A percentile compares a stretch with the other conserved stretches of the same genome.
Evolutionary conservation across 371 early-diverging fungal species (phyloP).

Genomic region (Encephalitozoon hellem): DNA sequence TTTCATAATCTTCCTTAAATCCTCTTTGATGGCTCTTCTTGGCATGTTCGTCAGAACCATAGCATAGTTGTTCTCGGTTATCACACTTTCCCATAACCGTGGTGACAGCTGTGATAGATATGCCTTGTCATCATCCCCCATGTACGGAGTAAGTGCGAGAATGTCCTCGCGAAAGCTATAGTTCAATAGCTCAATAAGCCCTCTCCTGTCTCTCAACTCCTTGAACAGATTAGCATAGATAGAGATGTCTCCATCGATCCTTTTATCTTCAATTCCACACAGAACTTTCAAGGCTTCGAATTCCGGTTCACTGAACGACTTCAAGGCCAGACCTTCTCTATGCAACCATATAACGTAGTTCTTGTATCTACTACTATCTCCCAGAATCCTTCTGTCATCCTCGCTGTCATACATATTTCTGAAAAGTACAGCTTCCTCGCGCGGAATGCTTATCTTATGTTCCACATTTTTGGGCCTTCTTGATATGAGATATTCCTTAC

Average conservation of each 20-base stretch:
- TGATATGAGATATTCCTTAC: background rate
- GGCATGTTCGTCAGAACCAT: background rate
- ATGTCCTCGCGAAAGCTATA: background rate
- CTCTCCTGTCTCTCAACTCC: background rate
- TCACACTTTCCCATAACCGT: background rate
- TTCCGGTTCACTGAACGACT: background rate
- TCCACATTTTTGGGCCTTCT: background rate
- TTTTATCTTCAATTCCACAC: background rate
- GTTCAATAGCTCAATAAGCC: background rate
- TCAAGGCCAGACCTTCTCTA: background rate
- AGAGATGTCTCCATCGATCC: background rate
- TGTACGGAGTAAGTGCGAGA: background rate
- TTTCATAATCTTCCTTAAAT: constrained; percentile 3
- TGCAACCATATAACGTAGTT: constrained; percentile 16
- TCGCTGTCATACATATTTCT: background rate
- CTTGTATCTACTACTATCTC: background rate
- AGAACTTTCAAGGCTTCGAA: background rate
- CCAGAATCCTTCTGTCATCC: constrained; percentile 10
- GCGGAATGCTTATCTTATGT: background rate
- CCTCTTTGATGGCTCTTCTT: background rate
- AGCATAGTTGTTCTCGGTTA: background rate
- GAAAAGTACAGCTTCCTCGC: background rate
- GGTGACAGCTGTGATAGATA: background rate
- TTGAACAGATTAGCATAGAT: background rate
- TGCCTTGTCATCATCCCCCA: background rate